Evolutionary conservation across 495 filamentous ascomycete species (phyloP).

Genomic region (Penicillium herquei): DNA sequence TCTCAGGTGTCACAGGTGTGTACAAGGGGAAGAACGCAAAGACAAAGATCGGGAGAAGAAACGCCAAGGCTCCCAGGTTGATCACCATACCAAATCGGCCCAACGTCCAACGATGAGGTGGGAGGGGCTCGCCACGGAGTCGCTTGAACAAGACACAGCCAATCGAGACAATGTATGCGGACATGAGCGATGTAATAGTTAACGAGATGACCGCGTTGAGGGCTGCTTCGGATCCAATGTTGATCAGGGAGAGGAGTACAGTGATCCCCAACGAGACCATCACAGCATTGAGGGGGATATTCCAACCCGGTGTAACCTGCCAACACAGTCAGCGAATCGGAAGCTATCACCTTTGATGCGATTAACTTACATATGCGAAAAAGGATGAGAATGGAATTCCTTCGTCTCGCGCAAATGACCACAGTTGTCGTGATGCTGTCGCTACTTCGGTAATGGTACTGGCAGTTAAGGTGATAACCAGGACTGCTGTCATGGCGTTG

Average conservation of each 20-base stretch:
- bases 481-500: constrained; percentile 39
- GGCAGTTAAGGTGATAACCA: constrained; percentile 40
- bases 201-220: constrained; percentile 49
- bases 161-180: constrained; percentile 53
- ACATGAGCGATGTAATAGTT: constrained; percentile 37
- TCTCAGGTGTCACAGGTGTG: constrained; percentile 36
- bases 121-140: constrained; percentile 38
- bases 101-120: constrained; percentile 47
- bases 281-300: constrained; percentile 54
- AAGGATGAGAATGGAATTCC: constrained; percentile 49
- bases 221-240: constrained; percentile 50
- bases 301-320: constrained; percentile 48
- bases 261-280: constrained; percentile 43
- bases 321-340: constrained; percentile 1
- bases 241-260: constrained; percentile 51
- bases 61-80: constrained; percentile 41
- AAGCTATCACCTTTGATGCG: neutral
- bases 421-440: constrained; percentile 43
- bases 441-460: constrained; percentile 42
- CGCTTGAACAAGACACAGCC: constrained; percentile 48
- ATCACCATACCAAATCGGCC: constrained; percentile 47
- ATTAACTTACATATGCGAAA: constrained; percentile 44
- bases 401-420: constrained; percentile 48
- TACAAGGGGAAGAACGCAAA: constrained; percentile 53
- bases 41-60: constrained; percentile 48